Evolutionary conservation across 208 protist species (phyloP).

Genomic region (Trypanosoma lewisi): DNA sequence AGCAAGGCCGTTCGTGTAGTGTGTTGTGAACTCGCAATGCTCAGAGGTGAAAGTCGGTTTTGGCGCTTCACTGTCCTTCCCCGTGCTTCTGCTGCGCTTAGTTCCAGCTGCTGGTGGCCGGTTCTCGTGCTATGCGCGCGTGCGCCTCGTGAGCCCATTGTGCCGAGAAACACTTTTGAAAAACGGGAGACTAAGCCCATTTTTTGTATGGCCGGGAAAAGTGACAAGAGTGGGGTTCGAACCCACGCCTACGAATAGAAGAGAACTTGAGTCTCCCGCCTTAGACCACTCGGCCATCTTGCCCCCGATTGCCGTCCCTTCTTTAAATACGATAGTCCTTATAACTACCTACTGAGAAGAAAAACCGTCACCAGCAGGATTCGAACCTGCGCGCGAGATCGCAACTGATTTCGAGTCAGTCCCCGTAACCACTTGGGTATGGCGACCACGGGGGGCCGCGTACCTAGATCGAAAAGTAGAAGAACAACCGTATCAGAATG

Average conservation of each 20-base stretch:
- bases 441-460: slow-evolving; percentile 32
- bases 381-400: slow-evolving; percentile 89
- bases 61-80: no score
- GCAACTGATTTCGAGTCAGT: slow-evolving; percentile 87
- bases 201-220: slow-evolving; percentile 13
- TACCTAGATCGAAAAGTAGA: no score
- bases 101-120: no score
- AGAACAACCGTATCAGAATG: no score
- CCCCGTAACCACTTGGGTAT: slow-evolving; percentile 91
- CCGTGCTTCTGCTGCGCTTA: no score
- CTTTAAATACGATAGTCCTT: neutral
- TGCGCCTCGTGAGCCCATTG: no score
- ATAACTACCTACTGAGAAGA: neutral
- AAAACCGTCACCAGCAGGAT: slow-evolving; percentile 78
- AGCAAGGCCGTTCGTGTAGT: no score
- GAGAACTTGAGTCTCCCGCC: slow-evolving; percentile 23
- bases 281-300: slow-evolving; percentile 7
- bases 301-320: neutral
- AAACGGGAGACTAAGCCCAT: slow-evolving; percentile 1
- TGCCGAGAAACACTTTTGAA: no score
- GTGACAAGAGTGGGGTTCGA: slow-evolving; percentile 24
- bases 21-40: no score
- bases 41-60: no score
- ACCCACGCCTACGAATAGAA: slow-evolving; percentile 23
- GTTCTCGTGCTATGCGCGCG: no score